phyloP scores from a whole-genome alignment of 352 stramenopile species.

The Globisporangium viniferum region DNA sequence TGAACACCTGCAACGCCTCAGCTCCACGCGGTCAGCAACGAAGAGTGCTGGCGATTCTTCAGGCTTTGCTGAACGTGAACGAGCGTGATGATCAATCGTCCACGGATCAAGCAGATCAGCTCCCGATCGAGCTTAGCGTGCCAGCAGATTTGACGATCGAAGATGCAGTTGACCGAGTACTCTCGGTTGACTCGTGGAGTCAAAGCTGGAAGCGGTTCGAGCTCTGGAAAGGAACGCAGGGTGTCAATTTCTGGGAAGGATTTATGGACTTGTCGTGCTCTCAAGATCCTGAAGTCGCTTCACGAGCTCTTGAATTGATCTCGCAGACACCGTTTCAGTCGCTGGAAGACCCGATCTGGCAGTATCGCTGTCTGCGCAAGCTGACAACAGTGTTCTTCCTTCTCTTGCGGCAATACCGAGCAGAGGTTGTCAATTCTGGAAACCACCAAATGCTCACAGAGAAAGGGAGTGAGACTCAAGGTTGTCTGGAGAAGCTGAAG shows the following conservation, averaged over 20 bases:
- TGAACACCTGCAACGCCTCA: slow-evolving; percentile 30
- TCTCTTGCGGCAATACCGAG: slow-evolving; percentile 47
- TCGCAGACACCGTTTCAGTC: slow-evolving; percentile 52
- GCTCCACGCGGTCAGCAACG: slow-evolving; percentile 23
- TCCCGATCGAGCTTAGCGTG: slow-evolving; percentile 23
- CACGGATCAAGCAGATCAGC: neutral
- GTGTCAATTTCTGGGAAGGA: slow-evolving; percentile 57
- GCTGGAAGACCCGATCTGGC: slow-evolving; percentile 70
- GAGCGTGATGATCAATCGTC: slow-evolving; percentile 17
- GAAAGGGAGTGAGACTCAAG: slow-evolving; percentile 1
- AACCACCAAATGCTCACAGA: neutral
- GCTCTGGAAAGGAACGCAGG: slow-evolving; percentile 46
- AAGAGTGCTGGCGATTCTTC: slow-evolving; percentile 37
- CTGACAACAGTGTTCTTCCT: slow-evolving; percentile 54
- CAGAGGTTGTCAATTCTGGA: slow-evolving; percentile 26
- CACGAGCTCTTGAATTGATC: slow-evolving; percentile 48
- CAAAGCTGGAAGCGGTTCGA: slow-evolving; percentile 35
- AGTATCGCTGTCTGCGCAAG: slow-evolving; percentile 69
- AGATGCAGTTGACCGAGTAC: slow-evolving; percentile 32
- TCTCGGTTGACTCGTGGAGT: slow-evolving; percentile 27
- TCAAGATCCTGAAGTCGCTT: slow-evolving; percentile 33
- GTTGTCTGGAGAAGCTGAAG: slow-evolving; percentile 43
- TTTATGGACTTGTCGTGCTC: slow-evolving; percentile 56
- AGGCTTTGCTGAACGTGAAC: slow-evolving; percentile 33
- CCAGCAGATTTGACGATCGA: slow-evolving; percentile 5